Evolutionary conservation across 2,329 filamentous ascomycete species (phyloP), one percentile per base, ranked within the genome.

Genomic region (Thelonectria olida): DNA sequence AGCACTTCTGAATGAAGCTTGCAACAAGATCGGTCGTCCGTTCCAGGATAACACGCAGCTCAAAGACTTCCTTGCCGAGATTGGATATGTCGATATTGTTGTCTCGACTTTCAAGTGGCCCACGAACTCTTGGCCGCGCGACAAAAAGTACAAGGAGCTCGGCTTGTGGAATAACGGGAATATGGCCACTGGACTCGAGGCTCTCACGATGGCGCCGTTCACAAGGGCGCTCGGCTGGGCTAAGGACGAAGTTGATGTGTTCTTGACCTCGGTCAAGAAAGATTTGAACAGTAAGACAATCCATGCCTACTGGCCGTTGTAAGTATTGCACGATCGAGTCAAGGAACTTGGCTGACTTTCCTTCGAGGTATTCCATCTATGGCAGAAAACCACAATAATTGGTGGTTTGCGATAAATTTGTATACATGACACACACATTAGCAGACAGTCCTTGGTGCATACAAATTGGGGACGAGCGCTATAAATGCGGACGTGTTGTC

Each of bases 251-350:
- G 61, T 65, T 2, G 27, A 42, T 5, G 19, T 38, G 1, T 62
- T 69, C n/a, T 17, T 69, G 1, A 56, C 52, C 0, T 47, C 47
- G 7, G 67, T 69, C 3, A 62, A 55, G 15, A 64, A 57, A 34
- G 67, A 69, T 1, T 10, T 69, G 5, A 58, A 52, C 10, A 58
- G 61, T 9, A 67, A 48, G 19, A 13, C 28, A 0, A 65, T 69
- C 2, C 67, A 69, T 45, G 63, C 67, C 15, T 68, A 68, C n/a
- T 70, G 64, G 64, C 56, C 63, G 0, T 28, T 70, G 61, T 69
- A 57, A 31, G 66, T 34, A 20, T 17, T 41, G 4, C 5, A 2
- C 10, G 7, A 2, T 19, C 8, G 1, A 12, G 2, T 2, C 10
- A 3, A 17, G 4, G 8, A 10, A 5, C 3, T 31, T 13, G 2